Conservation (phyloP, 805 yeast genomes). For the Nematodospora valgi region DNA sequence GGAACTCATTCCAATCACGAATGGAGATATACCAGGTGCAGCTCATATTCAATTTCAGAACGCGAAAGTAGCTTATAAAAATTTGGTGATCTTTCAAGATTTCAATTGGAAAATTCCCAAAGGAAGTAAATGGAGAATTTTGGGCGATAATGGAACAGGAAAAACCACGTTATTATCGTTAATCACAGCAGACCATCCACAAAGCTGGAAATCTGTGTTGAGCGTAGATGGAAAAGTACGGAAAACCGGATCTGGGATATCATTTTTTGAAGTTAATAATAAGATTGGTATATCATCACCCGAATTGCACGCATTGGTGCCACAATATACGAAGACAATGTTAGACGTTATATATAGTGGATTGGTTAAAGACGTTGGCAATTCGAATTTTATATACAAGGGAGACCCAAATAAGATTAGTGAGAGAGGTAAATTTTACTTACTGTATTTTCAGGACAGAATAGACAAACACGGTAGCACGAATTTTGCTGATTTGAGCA, state of each 20-base stretch:
- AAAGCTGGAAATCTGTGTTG: slow-evolving; percentile 80
- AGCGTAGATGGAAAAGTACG: slow-evolving; percentile 63
- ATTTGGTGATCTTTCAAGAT: slow-evolving; percentile 53
- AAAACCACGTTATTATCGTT: slow-evolving; percentile 84
- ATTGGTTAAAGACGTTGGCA: slow-evolving; percentile 54
- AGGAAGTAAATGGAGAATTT: slow-evolving; percentile 85
- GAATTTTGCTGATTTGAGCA: slow-evolving; percentile 51
- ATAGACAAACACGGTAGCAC: slow-evolving; percentile 36
- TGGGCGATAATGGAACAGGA: slow-evolving; percentile 91
- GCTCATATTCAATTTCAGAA: slow-evolving; percentile 47
- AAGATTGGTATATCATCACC: slow-evolving; percentile 88
- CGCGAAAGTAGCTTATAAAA: slow-evolving; percentile 65
- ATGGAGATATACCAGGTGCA: slow-evolving; percentile 7
- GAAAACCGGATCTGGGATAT: slow-evolving; percentile 65
- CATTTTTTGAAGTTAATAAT: slow-evolving; percentile 75
- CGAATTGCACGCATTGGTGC: slow-evolving; percentile 86
- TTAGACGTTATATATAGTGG: slow-evolving; percentile 69
- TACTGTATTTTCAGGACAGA: slow-evolving; percentile 19
- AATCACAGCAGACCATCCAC: slow-evolving; percentile 94
- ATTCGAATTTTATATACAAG: slow-evolving; percentile 45
- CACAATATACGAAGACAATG: slow-evolving; percentile 47
- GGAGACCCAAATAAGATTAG: slow-evolving; percentile 26
- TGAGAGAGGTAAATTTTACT: slow-evolving; percentile 16
- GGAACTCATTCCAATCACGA: slow-evolving; percentile 9
- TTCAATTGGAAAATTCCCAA: slow-evolving; percentile 62